phyloP scores from a whole-genome alignment of 164 flowering plant genomes.

The Magnolia kwangsiensis region DNA sequence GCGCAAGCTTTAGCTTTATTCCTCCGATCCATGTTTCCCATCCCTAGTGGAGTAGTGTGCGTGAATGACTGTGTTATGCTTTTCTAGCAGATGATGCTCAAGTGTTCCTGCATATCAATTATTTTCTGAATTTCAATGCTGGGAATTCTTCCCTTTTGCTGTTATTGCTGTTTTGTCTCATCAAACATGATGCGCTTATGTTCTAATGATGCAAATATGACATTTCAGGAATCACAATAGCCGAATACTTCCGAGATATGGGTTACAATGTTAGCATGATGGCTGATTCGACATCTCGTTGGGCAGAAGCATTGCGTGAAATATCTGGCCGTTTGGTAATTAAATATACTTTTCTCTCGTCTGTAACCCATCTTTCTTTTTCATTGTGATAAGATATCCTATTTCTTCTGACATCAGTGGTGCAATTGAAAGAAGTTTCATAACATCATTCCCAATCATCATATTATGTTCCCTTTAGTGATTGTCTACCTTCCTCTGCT shows the following conservation, averaged over 20 bases:
- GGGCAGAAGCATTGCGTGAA: constrained; percentile 99
- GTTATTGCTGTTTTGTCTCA: neutral
- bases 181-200: neutral
- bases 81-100: too few species aligned
- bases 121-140: neutral
- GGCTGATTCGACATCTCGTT: constrained; percentile 99
- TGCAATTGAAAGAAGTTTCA: too few species aligned
- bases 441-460: too few species aligned
- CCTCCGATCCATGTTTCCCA: neutral
- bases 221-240: constrained; percentile 26
- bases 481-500: too few species aligned
- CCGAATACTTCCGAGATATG: constrained; percentile 45
- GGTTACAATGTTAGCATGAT: constrained; percentile 75
- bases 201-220: neutral
- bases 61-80: too few species aligned
- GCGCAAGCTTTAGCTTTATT: too few species aligned
- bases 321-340: constrained; percentile 96
- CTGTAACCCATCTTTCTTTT: neutral
- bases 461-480: too few species aligned
- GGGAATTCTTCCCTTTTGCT: neutral
- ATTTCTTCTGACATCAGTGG: too few species aligned
- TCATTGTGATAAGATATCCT: neutral
- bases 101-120: too few species aligned
- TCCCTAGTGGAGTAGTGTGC: neutral
- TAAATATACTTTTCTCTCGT: too few species aligned